phyloP scores from a whole-genome alignment of 176 grass and related monocot genomes.

The Oryza brachyantha region DNA sequence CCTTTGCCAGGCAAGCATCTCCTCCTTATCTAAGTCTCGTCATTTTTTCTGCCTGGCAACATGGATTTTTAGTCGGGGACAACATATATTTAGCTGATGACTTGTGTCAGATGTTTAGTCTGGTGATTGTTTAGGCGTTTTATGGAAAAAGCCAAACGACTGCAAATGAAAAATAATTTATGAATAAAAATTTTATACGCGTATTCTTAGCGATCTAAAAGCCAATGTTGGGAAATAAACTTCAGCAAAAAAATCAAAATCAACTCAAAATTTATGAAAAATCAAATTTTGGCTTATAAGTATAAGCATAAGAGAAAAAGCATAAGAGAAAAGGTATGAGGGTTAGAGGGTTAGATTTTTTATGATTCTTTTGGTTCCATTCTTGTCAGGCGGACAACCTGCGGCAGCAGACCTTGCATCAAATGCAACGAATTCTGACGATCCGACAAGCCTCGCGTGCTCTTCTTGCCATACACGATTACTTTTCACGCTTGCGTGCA shows the following conservation, averaged over 20 bases:
- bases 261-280: too few relatives aligned
- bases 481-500: slow-evolving; percentile 62
- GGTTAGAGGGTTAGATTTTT: not conserved
- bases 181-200: too few relatives aligned
- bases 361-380: not conserved
- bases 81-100: not conserved
- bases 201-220: too few relatives aligned
- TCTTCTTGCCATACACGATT: slow-evolving; percentile 56
- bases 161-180: too few relatives aligned
- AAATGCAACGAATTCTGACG: slow-evolving; percentile 62
- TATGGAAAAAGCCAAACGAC: too few relatives aligned
- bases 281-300: too few relatives aligned
- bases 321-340: too few relatives aligned
- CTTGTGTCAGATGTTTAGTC: not conserved
- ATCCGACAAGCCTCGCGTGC: slow-evolving; percentile 56
- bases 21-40: not conserved
- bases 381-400: slow-evolving; percentile 62
- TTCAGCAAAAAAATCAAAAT: too few relatives aligned
- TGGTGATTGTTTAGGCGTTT: too few relatives aligned
- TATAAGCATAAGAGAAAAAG: too few relatives aligned
- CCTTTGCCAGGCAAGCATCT: slow-evolving; percentile 53
- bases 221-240: too few relatives aligned
- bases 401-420: slow-evolving; percentile 60
- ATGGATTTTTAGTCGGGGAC: not conserved
- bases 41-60: not conserved